A percentile compares a stretch with the other conserved stretches of the same genome.
These are phyloP conservation scores for Leccinum fallax DNA, from an alignment of 1,284 basidiomycete species.

Conservation along the genomic window DNA sequence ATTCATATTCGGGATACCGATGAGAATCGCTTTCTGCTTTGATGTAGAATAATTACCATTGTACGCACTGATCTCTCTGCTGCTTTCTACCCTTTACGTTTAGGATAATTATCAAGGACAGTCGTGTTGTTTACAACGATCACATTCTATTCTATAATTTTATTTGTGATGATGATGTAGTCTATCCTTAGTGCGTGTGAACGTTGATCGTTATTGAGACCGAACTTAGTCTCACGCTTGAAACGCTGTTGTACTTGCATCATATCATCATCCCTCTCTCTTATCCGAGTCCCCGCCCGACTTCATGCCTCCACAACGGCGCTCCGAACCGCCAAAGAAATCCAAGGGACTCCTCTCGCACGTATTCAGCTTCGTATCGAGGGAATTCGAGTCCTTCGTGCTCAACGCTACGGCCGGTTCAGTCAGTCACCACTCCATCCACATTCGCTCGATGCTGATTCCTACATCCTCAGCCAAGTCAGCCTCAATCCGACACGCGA, in stretches of 20 bases:
- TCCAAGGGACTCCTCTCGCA: conserved; percentile 56
- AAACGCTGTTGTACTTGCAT: background rate
- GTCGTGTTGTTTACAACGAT: conserved; percentile 6
- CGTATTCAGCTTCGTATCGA: conserved; percentile 68
- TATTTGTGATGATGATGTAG: conserved; percentile 8
- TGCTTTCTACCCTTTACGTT: conserved; percentile 10
- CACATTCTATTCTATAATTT: conserved; percentile 11
- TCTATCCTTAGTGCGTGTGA: conserved; percentile 3
- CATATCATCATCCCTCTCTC: background rate
- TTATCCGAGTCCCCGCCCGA: background rate
- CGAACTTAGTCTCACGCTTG: conserved; percentile 21
- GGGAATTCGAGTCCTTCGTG: conserved; percentile 71
- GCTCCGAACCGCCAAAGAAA: conserved; percentile 1
- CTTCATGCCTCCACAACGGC: conserved; percentile 21
- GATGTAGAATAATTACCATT: conserved; percentile 12
- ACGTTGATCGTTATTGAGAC: conserved; percentile 12
- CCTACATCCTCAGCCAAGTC: conserved; percentile 16
- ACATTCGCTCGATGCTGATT: conserved; percentile 7
- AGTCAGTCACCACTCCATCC: conserved; percentile 19
- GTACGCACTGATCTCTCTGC: conserved; percentile 12
- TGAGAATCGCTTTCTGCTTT: conserved; percentile 7
- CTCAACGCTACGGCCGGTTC: conserved; percentile 55
- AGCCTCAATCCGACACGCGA: conserved; percentile 9
- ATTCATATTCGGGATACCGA: conserved; percentile 42
- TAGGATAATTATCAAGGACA: conserved; percentile 16